Percentiles rank a stretch among this genome's conserved stretches.
Conservation (phyloP, 139 green algal species). For the Chlamydomonas applanata region DNA sequence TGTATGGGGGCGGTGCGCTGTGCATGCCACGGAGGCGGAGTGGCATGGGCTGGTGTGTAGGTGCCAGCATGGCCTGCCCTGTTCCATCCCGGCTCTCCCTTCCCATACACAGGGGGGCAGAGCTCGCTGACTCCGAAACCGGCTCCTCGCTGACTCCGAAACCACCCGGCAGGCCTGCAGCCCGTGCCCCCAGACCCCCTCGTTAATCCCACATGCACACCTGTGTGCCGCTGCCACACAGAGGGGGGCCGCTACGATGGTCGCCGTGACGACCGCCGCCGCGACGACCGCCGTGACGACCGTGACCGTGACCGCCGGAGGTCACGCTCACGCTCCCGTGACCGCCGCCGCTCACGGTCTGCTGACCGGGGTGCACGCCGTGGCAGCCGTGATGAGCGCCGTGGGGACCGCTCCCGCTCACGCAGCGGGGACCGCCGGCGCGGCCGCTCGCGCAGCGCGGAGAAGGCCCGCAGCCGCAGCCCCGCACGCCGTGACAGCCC, state of each 20-base stretch:
- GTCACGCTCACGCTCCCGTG: slow-evolving; percentile 8
- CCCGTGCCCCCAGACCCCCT: no score
- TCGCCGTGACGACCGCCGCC: not conserved
- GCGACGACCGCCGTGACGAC: slow-evolving; percentile 4
- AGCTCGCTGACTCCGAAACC: no score
- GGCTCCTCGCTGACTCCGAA: no score
- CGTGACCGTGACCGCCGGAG: not conserved
- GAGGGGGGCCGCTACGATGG: not conserved
- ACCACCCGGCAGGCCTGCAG: no score
- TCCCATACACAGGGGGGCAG: no score
- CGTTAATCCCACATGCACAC: no score
- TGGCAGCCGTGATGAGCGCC: not conserved
- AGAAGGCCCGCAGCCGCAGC: slow-evolving; percentile 10
- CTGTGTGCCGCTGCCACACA: not conserved
- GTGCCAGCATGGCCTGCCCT: no score
- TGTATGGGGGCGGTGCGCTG: no score
- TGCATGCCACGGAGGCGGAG: no score
- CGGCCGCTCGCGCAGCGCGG: not conserved
- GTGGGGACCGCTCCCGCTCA: not conserved
- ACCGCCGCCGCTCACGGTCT: slow-evolving; percentile 16
- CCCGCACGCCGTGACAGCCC: not conserved
- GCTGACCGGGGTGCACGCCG: slow-evolving; percentile 8
- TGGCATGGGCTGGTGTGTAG: no score
- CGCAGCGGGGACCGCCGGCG: slow-evolving; percentile 20
- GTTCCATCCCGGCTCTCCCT: no score